phyloP scores from a whole-genome alignment of 2,329 filamentous ascomycete species.

The Phyllosticta citriasiana region DNA sequence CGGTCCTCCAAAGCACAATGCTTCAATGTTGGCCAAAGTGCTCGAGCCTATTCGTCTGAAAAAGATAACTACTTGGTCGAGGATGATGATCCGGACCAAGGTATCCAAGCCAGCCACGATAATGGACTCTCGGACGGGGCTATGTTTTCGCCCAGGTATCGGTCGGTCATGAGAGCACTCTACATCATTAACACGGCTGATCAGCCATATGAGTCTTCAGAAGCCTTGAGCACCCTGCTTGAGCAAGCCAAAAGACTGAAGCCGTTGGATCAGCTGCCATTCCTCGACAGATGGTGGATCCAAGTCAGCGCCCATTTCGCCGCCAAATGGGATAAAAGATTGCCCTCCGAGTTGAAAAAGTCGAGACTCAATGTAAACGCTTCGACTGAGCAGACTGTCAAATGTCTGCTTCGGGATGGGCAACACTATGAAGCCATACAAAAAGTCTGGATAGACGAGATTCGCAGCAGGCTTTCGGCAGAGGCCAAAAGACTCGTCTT shows the following conservation, averaged over 20 bases:
- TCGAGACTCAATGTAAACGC: constrained; percentile 3
- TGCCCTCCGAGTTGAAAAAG: background rate
- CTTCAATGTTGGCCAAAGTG: background rate
- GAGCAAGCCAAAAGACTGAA: background rate
- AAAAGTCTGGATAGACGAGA: background rate
- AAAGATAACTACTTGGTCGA: background rate
- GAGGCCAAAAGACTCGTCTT: constrained; percentile 20
- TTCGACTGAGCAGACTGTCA: constrained; percentile 5
- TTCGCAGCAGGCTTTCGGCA: background rate
- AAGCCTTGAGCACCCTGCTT: background rate
- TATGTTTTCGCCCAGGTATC: background rate
- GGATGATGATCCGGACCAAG: background rate
- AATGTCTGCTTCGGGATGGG: background rate
- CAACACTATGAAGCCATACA: background rate
- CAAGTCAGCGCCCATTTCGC: background rate
- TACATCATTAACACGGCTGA: background rate
- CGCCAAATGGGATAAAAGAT: constrained; percentile 1
- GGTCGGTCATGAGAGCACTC: background rate
- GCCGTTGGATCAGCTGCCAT: background rate
- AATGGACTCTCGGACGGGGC: background rate
- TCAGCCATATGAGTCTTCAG: background rate
- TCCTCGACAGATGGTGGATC: constrained; percentile 7
- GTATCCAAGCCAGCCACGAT: background rate
- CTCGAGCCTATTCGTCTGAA: background rate
- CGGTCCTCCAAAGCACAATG: background rate